Base-by-base conservation (phyloP, 2,329 filamentous ascomycete genomes). In the Xylaria arbuscula region DNA sequence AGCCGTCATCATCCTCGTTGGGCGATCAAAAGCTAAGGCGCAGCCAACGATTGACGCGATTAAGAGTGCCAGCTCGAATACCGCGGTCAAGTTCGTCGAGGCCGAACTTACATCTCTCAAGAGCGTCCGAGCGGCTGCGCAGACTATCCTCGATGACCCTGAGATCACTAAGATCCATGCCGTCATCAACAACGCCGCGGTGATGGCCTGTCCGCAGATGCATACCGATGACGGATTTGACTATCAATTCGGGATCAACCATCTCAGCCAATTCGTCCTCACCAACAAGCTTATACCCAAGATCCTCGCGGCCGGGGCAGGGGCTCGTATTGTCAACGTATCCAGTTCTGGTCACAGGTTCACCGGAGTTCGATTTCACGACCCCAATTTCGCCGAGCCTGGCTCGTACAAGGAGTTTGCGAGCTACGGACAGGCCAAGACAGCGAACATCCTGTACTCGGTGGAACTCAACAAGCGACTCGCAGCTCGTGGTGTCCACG, bases 391-490 rank as follows among this genome's bases (percentile, higher is more conserved):
- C 64, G 61, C 70, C 8, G 65, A 64, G 45, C 72, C 70, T 2
- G 76, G 73, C 42, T 73, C 76, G 1, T 83, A 82, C 72, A 73
- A 68, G 45, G 75, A 72, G 34, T 82, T 80, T 73, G 70, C 72
- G 9, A 78, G 78, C 3, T 85, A 85, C 72, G 81, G 80, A 4
- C 81, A 84, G 64, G 75, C 76, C 50, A 86, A 86, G 76, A 81
- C 81, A 3, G 83, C 82, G 22, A 83, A 83, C 62, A 80, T 85
- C 55, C 72, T 85, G 42, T 82, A 82, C 69, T 77, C 81, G 1
- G 70, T 81, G 1, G 79, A 76, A 0, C 75, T 84, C 34, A 81
- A 72, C 8, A 51, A 62, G 22, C 72, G 74, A 51, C 62, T 70
- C 51, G 68, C 62, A 51, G 59, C 65, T 9, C 64, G 57, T 32